These are phyloP conservation scores for Piedraia hortae DNA, from an alignment of 2,329 filamentous ascomycete genomes.

Conservation along the genomic window DNA sequence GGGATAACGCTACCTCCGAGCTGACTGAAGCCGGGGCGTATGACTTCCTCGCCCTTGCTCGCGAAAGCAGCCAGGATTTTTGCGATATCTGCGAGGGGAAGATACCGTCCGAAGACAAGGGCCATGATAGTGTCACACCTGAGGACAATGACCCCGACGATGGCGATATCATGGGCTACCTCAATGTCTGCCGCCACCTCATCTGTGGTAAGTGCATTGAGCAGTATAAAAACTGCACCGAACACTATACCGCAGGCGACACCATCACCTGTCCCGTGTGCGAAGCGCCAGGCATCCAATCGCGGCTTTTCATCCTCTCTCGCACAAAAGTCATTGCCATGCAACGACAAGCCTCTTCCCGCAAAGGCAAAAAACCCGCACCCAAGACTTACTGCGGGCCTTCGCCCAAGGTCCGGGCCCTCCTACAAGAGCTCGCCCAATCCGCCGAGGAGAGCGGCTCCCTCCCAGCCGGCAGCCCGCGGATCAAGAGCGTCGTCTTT, in stretches of 20 bases:
- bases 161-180: slow-evolving; percentile 41
- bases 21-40: slow-evolving; percentile 43
- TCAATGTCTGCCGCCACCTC: slow-evolving; percentile 71
- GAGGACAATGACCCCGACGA: slow-evolving; percentile 25
- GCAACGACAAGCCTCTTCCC: too few species aligned
- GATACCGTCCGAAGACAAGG: slow-evolving; percentile 22
- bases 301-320: slow-evolving; percentile 22
- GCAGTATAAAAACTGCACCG: too few species aligned
- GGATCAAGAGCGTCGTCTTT: slow-evolving; percentile 66
- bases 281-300: slow-evolving; percentile 32
- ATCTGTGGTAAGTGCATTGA: slow-evolving; percentile 50
- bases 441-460: slow-evolving; percentile 34
- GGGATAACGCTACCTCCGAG: slow-evolving; percentile 48
- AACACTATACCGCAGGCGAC: too few species aligned
- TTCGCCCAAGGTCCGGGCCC: slow-evolving; percentile 69
- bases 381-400: slow-evolving; percentile 49
- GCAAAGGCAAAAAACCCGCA: slow-evolving; percentile 27
- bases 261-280: slow-evolving; percentile 37
- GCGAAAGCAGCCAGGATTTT: slow-evolving; percentile 47
- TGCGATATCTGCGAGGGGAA: slow-evolving; percentile 45
- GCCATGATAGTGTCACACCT: slow-evolving; percentile 14
- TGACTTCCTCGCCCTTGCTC: slow-evolving; percentile 60
- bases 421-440: slow-evolving; percentile 45
- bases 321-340: slow-evolving; percentile 21
- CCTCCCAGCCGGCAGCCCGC: slow-evolving; percentile 32